phyloP scores from a whole-genome alignment of 2,329 filamentous ascomycete genomes.

The Oidium heveae region DNA sequence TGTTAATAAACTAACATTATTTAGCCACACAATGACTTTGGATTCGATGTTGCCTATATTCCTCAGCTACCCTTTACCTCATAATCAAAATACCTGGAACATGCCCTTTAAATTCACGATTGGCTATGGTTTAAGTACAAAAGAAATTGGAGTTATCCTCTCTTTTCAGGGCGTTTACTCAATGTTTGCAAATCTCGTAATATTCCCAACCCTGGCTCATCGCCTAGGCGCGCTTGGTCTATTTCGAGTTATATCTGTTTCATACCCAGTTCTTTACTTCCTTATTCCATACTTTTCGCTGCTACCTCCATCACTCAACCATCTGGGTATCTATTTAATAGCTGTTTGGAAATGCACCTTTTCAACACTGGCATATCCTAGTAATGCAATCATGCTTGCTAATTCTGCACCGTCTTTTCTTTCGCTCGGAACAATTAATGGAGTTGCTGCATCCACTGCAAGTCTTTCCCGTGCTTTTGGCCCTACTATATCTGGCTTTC shows the following conservation, averaged over 20 bases:
- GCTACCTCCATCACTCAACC: constrained; percentile 44
- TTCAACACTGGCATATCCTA: constrained; percentile 74
- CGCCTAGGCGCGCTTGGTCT: constrained; percentile 55
- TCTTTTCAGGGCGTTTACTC: constrained; percentile 77
- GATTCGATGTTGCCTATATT: constrained; percentile 87
- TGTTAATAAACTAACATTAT: background rate
- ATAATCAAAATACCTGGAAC: constrained; percentile 22
- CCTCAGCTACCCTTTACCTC: constrained; percentile 20
- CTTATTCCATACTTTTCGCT: constrained; percentile 73
- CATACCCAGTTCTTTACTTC: constrained; percentile 75
- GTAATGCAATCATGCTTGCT: constrained; percentile 66
- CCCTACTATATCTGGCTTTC: constrained; percentile 61
- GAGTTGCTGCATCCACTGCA: constrained; percentile 71
- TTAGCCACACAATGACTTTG: constrained; percentile 85
- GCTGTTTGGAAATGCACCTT: constrained; percentile 86
- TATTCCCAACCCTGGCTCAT: constrained; percentile 57
- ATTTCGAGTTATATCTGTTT: constrained; percentile 56
- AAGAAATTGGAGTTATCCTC: constrained; percentile 67
- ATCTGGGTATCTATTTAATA: constrained; percentile 49
- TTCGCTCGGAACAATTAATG: constrained; percentile 78
- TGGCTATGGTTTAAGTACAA: constrained; percentile 62
- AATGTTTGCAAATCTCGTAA: constrained; percentile 47
- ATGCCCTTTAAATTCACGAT: constrained; percentile 77
- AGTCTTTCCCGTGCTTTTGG: constrained; percentile 74
- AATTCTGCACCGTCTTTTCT: constrained; percentile 68